These are phyloP conservation scores for Debaryomyces subglobosus DNA, from an alignment of 1,139 yeast species.

Conservation along the genomic window DNA sequence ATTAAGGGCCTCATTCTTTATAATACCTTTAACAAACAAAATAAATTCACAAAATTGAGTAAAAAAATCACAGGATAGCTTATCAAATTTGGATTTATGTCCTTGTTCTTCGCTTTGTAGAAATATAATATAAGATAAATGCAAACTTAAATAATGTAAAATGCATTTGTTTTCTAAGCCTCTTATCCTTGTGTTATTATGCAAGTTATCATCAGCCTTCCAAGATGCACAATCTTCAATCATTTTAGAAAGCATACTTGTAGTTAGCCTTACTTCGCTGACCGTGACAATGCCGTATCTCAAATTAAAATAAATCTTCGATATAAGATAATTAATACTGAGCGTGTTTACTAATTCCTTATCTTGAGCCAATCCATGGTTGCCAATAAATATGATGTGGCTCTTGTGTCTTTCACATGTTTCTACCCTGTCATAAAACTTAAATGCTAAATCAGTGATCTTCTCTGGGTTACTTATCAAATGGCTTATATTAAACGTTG, in stretches of 20 bases:
- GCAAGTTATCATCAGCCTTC: constrained; percentile 25
- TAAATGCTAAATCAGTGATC: constrained; percentile 24
- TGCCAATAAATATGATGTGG: constrained; percentile 30
- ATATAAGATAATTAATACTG: constrained; percentile 33
- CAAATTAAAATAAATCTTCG: constrained; percentile 28
- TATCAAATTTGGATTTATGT: constrained; percentile 23
- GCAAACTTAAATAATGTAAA: constrained; percentile 34
- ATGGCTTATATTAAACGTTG: constrained; percentile 32
- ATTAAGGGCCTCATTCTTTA: constrained; percentile 10
- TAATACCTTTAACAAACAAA: constrained; percentile 15
- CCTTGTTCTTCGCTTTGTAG: constrained; percentile 39
- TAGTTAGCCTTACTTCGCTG: constrained; percentile 27
- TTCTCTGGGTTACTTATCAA: constrained; percentile 25
- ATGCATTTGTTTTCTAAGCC: constrained; percentile 32
- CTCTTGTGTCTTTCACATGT: constrained; percentile 26
- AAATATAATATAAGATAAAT: constrained; percentile 33
- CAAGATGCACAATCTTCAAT: constrained; percentile 31
- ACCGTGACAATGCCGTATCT: constrained; percentile 28
- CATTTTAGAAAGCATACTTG: constrained; percentile 27
- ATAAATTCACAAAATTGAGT: constrained; percentile 15
- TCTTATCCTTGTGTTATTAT: constrained; percentile 18
- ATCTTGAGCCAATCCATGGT: constrained; percentile 20
- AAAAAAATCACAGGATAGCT: constrained; percentile 15
- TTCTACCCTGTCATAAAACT: constrained; percentile 28
- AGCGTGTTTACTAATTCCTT: constrained; percentile 25